These are phyloP conservation scores for Biscogniauxia mediterranea DNA, from an alignment of 2,329 filamentous ascomycete genomes.

Conservation along the genomic window DNA sequence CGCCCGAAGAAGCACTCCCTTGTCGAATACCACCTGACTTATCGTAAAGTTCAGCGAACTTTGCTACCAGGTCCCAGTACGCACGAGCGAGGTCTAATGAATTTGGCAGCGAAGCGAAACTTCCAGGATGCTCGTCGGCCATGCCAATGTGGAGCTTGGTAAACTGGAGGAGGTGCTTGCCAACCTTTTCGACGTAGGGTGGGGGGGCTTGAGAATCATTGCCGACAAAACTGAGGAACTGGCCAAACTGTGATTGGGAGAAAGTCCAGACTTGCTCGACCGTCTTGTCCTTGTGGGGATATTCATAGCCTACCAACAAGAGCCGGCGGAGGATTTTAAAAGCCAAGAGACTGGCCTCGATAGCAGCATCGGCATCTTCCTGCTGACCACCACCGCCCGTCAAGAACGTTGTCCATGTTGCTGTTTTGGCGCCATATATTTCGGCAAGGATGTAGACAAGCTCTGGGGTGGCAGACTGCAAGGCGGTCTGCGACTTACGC, in stretches of 20 bases:
- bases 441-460: slow-evolving; percentile 76
- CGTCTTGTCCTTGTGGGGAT: slow-evolving; percentile 73
- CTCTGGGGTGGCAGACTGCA: slow-evolving; percentile 79
- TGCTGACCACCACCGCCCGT: slow-evolving; percentile 57
- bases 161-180: slow-evolving; percentile 85
- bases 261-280: slow-evolving; percentile 79
- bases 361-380: slow-evolving; percentile 57
- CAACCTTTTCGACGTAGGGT: slow-evolving; percentile 61
- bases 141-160: slow-evolving; percentile 90
- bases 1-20: slow-evolving; percentile 35
- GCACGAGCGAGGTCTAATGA: slow-evolving; percentile 73
- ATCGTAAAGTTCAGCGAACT: slow-evolving; percentile 73
- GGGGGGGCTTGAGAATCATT: slow-evolving; percentile 53
- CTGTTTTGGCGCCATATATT: slow-evolving; percentile 74
- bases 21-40: slow-evolving; percentile 57
- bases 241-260: slow-evolving; percentile 74
- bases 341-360: slow-evolving; percentile 74
- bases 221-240: slow-evolving; percentile 65
- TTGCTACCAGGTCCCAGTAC: slow-evolving; percentile 81
- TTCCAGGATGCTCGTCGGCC: slow-evolving; percentile 73
- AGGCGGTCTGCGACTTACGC: slow-evolving; percentile 68
- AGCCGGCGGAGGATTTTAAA: slow-evolving; percentile 80
- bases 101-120: slow-evolving; percentile 79
- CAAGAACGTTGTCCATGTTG: slow-evolving; percentile 64
- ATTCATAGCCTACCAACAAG: slow-evolving; percentile 77